Conservation (phyloP, 495 filamentous ascomycete species). For the Talaromyces adpressus region DNA sequence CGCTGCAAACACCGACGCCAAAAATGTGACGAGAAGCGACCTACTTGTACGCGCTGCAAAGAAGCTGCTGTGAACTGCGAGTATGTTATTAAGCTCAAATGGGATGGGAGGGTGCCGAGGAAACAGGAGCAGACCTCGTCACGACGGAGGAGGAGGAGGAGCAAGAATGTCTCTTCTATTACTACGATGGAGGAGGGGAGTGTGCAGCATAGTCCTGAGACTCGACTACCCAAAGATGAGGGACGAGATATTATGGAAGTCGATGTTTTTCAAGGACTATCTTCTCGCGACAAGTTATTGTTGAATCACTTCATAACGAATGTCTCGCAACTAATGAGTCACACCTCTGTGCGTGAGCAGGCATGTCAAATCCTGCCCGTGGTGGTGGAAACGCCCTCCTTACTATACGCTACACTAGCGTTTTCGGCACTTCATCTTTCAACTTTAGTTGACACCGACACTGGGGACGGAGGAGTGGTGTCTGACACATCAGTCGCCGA, state of each 20-base stretch:
- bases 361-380: slow-evolving; percentile 14
- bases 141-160: not conserved
- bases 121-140: slow-evolving; percentile 3
- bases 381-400: slow-evolving; percentile 10
- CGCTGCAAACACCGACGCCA: slow-evolving; percentile 15
- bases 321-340: slow-evolving; percentile 11
- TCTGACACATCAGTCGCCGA: slow-evolving; percentile 7
- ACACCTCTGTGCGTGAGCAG: slow-evolving; percentile 11
- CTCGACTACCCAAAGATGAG: not conserved
- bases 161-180: not conserved
- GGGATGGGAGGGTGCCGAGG: slow-evolving; percentile 14
- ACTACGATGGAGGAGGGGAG: not conserved
- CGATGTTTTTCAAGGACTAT: not conserved
- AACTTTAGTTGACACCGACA: not conserved
- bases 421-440: slow-evolving; percentile 14
- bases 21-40: slow-evolving; percentile 15
- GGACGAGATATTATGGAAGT: not conserved
- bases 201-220: not conserved
- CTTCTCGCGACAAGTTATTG: slow-evolving; percentile 5
- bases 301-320: slow-evolving; percentile 15
- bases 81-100: slow-evolving; percentile 12
- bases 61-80: slow-evolving; percentile 11
- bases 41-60: slow-evolving; percentile 11
- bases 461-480: not conserved
- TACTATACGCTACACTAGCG: slow-evolving; percentile 14